These are phyloP conservation scores for Westerdykella ornata DNA, from an alignment of 2,329 filamentous ascomycete species.

Conservation along the genomic window DNA sequence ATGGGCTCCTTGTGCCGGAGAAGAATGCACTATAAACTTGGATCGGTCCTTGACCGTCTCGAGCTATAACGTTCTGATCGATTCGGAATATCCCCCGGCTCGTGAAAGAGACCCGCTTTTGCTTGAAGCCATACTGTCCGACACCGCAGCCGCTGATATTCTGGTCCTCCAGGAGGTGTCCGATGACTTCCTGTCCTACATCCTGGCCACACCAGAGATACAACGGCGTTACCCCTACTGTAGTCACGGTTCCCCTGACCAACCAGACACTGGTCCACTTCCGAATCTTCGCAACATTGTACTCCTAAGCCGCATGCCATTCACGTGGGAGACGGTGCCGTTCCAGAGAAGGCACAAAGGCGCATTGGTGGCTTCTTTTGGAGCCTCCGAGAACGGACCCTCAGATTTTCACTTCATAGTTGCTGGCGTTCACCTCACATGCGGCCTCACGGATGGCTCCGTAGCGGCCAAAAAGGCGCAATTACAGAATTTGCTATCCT, in stretches of 20 bases:
- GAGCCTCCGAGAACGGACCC: constrained; percentile 16
- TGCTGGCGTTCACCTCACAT: constrained; percentile 55
- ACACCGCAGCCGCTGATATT: constrained; percentile 33
- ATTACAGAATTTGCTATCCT: constrained; percentile 45
- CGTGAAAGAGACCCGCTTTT: constrained; percentile 35
- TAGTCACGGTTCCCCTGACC: constrained; percentile 52
- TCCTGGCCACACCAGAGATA: constrained; percentile 47
- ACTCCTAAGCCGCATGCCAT: constrained; percentile 51
- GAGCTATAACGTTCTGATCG: constrained; percentile 42
- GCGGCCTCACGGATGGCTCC: constrained; percentile 54
- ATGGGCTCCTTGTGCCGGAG: neutral
- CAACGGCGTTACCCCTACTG: constrained; percentile 48
- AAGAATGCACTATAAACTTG: neutral
- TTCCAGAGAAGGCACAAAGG: constrained; percentile 54
- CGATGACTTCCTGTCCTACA: constrained; percentile 53
- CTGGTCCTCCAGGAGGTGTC: constrained; percentile 57
- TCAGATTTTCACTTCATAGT: constrained; percentile 44
- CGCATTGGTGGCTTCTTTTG: constrained; percentile 45
- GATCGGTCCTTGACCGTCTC: constrained; percentile 27
- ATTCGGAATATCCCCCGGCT: constrained; percentile 34
- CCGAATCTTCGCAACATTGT: constrained; percentile 57
- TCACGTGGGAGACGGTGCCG: constrained; percentile 51
- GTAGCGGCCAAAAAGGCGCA: constrained; percentile 53
- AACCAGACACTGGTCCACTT: constrained; percentile 49
- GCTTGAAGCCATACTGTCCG: constrained; percentile 29